Conservation (phyloP, 352 stramenopile species). For the Phytophthora pluvialis region DNA sequence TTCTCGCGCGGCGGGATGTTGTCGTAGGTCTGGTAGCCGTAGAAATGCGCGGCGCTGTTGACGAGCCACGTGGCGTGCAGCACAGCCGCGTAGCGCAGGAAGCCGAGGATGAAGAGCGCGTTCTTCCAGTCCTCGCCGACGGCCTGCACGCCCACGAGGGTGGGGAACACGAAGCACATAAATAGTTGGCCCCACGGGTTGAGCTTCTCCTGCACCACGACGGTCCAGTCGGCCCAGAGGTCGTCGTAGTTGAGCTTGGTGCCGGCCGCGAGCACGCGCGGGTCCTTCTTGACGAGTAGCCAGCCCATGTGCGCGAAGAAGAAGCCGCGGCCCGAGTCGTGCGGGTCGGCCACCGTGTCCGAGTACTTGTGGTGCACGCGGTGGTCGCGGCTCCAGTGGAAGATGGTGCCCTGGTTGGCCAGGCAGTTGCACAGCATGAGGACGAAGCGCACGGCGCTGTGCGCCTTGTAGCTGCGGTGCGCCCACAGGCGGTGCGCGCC, state of each 20-base stretch:
- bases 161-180: slow-evolving; percentile 98
- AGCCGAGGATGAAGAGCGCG: slow-evolving; percentile 96
- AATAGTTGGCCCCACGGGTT: slow-evolving; percentile 98
- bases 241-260: slow-evolving; percentile 97
- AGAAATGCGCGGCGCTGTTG: slow-evolving; percentile 98
- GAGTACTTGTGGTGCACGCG: slow-evolving; percentile 99
- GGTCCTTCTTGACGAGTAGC: slow-evolving; percentile 98
- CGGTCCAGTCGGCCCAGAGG: slow-evolving; percentile 95
- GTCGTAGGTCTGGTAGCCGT: slow-evolving; percentile 98
- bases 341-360: slow-evolving; percentile 93
- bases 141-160: slow-evolving; percentile 83
- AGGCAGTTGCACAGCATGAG: slow-evolving; percentile 98
- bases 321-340: slow-evolving; percentile 98
- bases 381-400: slow-evolving; percentile 98
- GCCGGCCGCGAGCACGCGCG: slow-evolving; percentile 87
- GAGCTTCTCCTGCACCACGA: slow-evolving; percentile 96
- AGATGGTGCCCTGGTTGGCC: slow-evolving; percentile 98
- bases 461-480: slow-evolving; percentile 96
- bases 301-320: slow-evolving; percentile 99
- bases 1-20: slow-evolving; percentile 97
- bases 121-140: slow-evolving; percentile 96
- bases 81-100: slow-evolving; percentile 94
- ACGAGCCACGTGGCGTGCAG: slow-evolving; percentile 99
- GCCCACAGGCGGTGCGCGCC: slow-evolving; percentile 98
- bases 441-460: slow-evolving; percentile 91